Conservation (phyloP, 2,329 filamentous ascomycete species). For the Sporothrix phasma region DNA sequence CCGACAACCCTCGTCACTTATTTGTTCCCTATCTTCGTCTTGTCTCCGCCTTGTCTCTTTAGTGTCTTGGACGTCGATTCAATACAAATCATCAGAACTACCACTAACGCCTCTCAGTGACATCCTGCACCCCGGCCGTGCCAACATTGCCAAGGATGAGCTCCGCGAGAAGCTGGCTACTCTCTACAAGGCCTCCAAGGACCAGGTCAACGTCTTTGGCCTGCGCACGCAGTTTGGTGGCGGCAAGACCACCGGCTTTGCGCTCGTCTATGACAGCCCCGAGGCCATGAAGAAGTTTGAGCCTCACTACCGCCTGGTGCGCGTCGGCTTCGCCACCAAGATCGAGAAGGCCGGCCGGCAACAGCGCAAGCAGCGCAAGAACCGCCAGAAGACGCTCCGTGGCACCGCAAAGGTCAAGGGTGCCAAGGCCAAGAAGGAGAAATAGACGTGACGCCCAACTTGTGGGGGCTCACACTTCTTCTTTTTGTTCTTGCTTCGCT, state of each 20-base stretch:
- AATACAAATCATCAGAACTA: background rate
- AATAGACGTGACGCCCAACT: constrained; percentile 45
- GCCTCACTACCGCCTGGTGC: constrained; percentile 92
- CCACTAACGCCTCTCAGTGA: constrained; percentile 51
- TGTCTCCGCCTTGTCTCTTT: no score
- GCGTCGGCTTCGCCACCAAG: constrained; percentile 87
- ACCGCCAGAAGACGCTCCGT: constrained; percentile 96
- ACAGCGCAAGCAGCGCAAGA: constrained; percentile 99
- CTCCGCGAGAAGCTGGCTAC: constrained; percentile 88
- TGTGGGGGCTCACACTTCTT: background rate
- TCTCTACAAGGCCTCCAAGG: constrained; percentile 97
- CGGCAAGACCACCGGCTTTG: constrained; percentile 98
- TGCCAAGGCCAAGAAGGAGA: constrained; percentile 87
- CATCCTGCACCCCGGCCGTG: constrained; percentile 95
- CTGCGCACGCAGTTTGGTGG: constrained; percentile 98
- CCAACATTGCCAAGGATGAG: constrained; percentile 99
- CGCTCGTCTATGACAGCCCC: constrained; percentile 93
- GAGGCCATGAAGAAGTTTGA: constrained; percentile 99
- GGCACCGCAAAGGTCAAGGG: constrained; percentile 98
- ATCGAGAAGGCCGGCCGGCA: constrained; percentile 96
- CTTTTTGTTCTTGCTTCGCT: no score
- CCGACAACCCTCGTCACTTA: no score
- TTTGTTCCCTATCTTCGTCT: no score
- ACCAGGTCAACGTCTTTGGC: constrained; percentile 95
- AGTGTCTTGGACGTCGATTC: no score